Base-by-base conservation (phyloP, 2,329 filamentous ascomycete species). In the Myriosclerotinia curreyana region DNA sequence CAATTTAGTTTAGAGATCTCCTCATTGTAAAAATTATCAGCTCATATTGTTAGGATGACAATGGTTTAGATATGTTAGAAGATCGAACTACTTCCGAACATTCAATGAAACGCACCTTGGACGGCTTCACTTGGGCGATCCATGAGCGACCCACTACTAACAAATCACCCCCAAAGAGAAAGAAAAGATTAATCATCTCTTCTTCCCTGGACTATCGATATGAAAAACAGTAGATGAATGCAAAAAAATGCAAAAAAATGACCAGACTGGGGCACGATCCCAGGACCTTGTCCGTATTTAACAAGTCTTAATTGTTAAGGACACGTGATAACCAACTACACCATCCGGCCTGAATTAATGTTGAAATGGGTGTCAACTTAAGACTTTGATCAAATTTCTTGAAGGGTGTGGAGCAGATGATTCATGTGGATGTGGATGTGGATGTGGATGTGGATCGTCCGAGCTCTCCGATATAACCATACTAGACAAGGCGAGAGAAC, bases 331-430 rank as follows among this genome's bases (percentile, higher is more conserved):
- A 59, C 42, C 55, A 59, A 59, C 55, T 59, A 59, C 55, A 59
- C 55, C 55, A 59, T 59, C 55, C 55, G 55, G 55, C 55, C 55
- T 34, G 9, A 20, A 25, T 59, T 59, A 42, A 25, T 59, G n/a
- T 1, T 0, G n/a, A 0, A 0, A 0, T 0, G 0, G 0, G 0
- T 3, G 31, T 34, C 17, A 25, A 48, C 48, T 3, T 3, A 1
- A 25, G 28, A 34, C 5, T 0, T 22, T 59, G 14, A 48, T 36
- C n/a, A 5, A 36, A 28, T 31, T 22, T 59, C 14, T 20, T 20
- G 34, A 48, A 20, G 28, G 7, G 55, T 58, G 42, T 42, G 55
- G 55, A 34, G 31, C 8, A 17, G 2, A 36, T 20, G 12, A 12
- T 48, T 4, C n/a, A 59, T 25, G 42, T 36, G 12, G 28, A 36